Evolutionary conservation across 139 green algal species (phyloP).

Genomic region (Gonium pectorale): DNA sequence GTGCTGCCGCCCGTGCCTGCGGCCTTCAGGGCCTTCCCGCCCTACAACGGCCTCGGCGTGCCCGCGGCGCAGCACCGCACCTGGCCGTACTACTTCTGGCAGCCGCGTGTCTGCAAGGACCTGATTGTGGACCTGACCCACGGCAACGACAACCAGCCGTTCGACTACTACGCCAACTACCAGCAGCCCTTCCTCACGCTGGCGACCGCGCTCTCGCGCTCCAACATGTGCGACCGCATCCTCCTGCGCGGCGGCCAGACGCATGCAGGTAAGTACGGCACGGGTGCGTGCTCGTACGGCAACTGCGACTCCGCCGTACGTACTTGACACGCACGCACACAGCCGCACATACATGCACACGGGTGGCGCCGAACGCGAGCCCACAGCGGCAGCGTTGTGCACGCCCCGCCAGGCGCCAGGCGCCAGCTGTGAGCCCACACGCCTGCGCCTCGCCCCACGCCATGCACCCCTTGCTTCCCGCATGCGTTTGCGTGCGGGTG

Average conservation of each 20-base stretch:
- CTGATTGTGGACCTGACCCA: slow-evolving; percentile 4
- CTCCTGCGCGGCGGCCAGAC: slow-evolving; percentile 14
- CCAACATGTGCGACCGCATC: slow-evolving; percentile 35
- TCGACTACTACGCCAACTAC: slow-evolving; percentile 44
- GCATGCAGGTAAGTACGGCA: too few relatives aligned
- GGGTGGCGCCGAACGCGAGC: too few relatives aligned
- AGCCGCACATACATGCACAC: too few relatives aligned
- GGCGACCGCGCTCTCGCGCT: not conserved
- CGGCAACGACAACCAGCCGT: slow-evolving; percentile 26
- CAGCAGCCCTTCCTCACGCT: slow-evolving; percentile 23
- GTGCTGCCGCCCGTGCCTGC: not conserved
- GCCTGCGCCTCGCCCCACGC: too few relatives aligned
- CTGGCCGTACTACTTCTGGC: slow-evolving; percentile 37
- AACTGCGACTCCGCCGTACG: too few relatives aligned
- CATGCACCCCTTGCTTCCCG: too few relatives aligned
- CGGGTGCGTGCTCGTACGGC: too few relatives aligned
- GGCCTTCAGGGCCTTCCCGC: not conserved
- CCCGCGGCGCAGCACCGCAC: not conserved
- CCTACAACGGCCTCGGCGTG: not conserved
- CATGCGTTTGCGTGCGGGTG: too few relatives aligned
- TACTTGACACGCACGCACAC: too few relatives aligned
- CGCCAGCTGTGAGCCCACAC: too few relatives aligned
- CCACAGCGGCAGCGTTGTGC: too few relatives aligned
- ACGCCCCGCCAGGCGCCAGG: too few relatives aligned
- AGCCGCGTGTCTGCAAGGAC: slow-evolving; percentile 6